Percentiles rank a stretch among this genome's conserved stretches.
phyloP scores from a whole-genome alignment of 352 stramenopile genomes.

The Discostella stelligera region DNA sequence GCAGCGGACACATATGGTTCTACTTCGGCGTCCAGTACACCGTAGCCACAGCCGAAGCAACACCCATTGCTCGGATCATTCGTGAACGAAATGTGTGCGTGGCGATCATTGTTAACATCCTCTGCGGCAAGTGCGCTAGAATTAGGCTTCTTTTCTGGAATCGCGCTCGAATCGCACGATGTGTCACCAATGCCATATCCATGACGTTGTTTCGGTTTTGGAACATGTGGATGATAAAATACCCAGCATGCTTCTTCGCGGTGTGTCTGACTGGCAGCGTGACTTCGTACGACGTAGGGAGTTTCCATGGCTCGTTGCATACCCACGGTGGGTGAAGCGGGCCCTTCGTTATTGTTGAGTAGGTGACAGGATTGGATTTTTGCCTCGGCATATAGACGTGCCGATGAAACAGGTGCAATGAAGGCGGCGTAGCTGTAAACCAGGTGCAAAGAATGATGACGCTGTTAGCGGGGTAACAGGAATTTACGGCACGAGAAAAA shows the following conservation, averaged over 20 bases:
- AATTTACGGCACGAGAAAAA: slow-evolving; percentile 1
- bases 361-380: slow-evolving; percentile 60
- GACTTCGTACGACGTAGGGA: slow-evolving; percentile 91
- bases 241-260: slow-evolving; percentile 88
- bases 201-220: slow-evolving; percentile 1
- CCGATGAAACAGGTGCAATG: slow-evolving; percentile 92
- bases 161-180: neutral
- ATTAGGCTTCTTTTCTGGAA: neutral
- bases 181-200: neutral
- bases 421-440: slow-evolving; percentile 89
- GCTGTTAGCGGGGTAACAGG: slow-evolving; percentile 77
- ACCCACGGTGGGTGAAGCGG: slow-evolving; percentile 42
- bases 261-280: slow-evolving; percentile 82
- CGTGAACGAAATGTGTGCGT: slow-evolving; percentile 59
- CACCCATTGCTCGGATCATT: slow-evolving; percentile 54
- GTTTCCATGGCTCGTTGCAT: slow-evolving; percentile 87
- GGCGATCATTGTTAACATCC: slow-evolving; percentile 86
- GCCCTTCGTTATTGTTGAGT: slow-evolving; percentile 40
- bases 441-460: slow-evolving; percentile 60
- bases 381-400: slow-evolving; percentile 70
- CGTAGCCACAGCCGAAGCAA: slow-evolving; percentile 63
- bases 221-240: slow-evolving; percentile 90
- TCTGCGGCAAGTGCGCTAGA: slow-evolving; percentile 23
- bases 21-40: slow-evolving; percentile 50
- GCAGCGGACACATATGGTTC: slow-evolving; percentile 28